Evolutionary conservation across 1,284 basidiomycete genomes (phyloP), one percentile per base, ranked within the genome.

Genomic region (Microbotryum saponariae): DNA sequence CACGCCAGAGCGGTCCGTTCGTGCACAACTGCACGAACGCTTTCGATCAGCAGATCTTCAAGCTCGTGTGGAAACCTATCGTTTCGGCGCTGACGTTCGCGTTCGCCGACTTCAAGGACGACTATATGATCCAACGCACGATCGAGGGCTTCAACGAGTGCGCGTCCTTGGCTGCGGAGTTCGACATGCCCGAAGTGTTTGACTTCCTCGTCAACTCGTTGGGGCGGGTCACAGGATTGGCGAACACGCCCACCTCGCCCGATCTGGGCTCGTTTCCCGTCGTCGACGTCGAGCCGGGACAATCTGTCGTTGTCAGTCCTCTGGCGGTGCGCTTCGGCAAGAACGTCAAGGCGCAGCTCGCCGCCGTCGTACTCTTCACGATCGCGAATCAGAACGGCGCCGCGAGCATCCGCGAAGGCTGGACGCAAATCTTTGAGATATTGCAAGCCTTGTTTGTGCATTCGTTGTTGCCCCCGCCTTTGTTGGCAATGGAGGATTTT

Each of bases 401-500:
- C 70, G 88, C 91, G 6, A 62, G 52, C 23, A 83, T 99, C 59
- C 84, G 92, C 45, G 88, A 91, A 74, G 92, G 94, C 20, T 99
- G 96, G 96, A 51, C 27, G 54, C 73, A 91, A 85, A 91, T 99
- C 61, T 97, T 98, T 71, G 93, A 97, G 75, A 97, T 98, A 85
- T 92, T 97, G 77, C 88, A 94, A 73, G 97, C 92, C 44, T 79
- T 99, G 27, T 98, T 98, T 77, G 77, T 94, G 50, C 89, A 97
- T 74, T 93, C 91, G 4, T 81, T 98, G 31, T 79, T 99, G 25
- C 93, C 92, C 0, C 82, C 80, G 6, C 81, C 84, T 57, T 88
- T 98, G 85, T 79, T 93, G n/a, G 87, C 90, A 73, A 93, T 97
- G 88, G 91, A 93, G 73, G 94, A 97, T 74, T 97, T 97, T 77